These are phyloP conservation scores for Alternaria sp. DNA, from an alignment of 2,329 filamentous ascomycete species.

Conservation along the genomic window DNA sequence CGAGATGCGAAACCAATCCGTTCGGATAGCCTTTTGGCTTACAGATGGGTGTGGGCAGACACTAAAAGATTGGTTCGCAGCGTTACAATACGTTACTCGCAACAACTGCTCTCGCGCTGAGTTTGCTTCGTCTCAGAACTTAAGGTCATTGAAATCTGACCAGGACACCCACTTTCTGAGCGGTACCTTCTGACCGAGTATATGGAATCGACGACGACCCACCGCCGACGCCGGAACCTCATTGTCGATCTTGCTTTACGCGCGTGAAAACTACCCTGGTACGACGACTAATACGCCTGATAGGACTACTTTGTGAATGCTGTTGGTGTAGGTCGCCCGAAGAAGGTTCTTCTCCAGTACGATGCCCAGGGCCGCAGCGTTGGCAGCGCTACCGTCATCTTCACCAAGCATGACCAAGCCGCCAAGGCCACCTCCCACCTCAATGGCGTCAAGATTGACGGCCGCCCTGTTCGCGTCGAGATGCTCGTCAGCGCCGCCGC, in stretches of 20 bases:
- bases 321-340: constrained; percentile 88
- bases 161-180: constrained; percentile 34
- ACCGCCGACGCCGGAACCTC: constrained; percentile 28
- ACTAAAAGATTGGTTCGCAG: constrained; percentile 26
- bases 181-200: constrained; percentile 25
- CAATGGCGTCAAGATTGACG: constrained; percentile 90
- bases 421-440: constrained; percentile 81
- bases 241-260: constrained; percentile 31
- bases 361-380: constrained; percentile 90
- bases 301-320: constrained; percentile 97
- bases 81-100: constrained; percentile 17
- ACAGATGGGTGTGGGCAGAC: constrained; percentile 22
- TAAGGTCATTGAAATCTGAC: constrained; percentile 24
- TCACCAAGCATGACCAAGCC: constrained; percentile 80
- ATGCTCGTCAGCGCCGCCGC: constrained; percentile 82
- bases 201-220: constrained; percentile 32
- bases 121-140: constrained; percentile 19
- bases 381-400: constrained; percentile 89
- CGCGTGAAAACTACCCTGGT: constrained; percentile 38
- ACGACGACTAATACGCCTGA: constrained; percentile 69
- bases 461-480: constrained; percentile 92
- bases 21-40: constrained; percentile 15
- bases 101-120: constrained; percentile 11
- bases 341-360: constrained; percentile 89
- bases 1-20: constrained; percentile 17